Evolutionary conservation across 768 basidiomycete genomes (phyloP), one percentile per base, ranked within the genome.

Genomic region (Kwoniella shandongensis): DNA sequence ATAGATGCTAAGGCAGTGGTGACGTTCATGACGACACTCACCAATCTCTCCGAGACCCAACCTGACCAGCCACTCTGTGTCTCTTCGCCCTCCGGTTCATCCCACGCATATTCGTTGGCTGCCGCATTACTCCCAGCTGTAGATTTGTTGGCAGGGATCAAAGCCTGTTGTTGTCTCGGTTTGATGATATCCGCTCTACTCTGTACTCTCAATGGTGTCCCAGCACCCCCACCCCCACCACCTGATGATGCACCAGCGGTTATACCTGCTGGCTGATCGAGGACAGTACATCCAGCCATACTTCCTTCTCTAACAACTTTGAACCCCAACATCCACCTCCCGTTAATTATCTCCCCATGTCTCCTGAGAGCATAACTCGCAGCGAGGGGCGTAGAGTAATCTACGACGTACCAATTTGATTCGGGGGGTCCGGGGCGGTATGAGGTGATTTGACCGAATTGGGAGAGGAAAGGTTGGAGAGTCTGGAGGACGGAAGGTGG

Each of bases 271-370:
- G 30, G 51, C 13, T 56, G 45, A 36, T 20, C 32, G 15, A 29
- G 36, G 18, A 57, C 23, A 7, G 59, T 51, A 36, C 30, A 54
- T 13, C 62, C 62, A 29, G 42, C 49, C 10, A 15, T 35, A 1
- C 40, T 44, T 15, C n/a, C 12, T 15, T 52, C 56, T 44, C 32
- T 45, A 6, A 42, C 55, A n/a, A 70, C 61, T 41, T 59, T 66
- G 29, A 73, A 59, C 4, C 72, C 72, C 1, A 73, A 11, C 62
- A 73, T 68, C 49, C 55, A 73, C 48, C 44, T 56, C 11, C 69
- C 69, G n/a, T 47, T 44, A 17, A 73, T 27, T 8, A 73, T 55
- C n/a, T 73, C 72, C 11, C 72, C 72, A 47, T 73, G 69, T 44
- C 64, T 45, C 26, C 69, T 41, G 7, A 73, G 44, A 0, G 61